These are phyloP conservation scores for Candida vartiovaarae DNA, from an alignment of 805 yeast genomes.

Conservation along the genomic window DNA sequence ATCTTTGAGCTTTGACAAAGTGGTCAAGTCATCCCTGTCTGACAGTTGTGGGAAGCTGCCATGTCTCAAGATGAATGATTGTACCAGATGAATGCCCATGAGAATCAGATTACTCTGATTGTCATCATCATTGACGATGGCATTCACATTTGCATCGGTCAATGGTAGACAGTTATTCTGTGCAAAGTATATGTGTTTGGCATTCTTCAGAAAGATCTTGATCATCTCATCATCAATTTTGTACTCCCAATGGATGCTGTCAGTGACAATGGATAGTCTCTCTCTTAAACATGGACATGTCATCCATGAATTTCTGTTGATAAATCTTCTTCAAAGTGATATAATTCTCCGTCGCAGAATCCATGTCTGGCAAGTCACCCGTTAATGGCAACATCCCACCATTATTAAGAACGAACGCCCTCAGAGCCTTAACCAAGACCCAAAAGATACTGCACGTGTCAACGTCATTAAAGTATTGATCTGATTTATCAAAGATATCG, in stretches of 20 bases:
- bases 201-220: slow-evolving; percentile 54
- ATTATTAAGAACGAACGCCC: slow-evolving; percentile 37
- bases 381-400: slow-evolving; percentile 52
- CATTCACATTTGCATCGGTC: slow-evolving; percentile 5
- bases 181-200: slow-evolving; percentile 33
- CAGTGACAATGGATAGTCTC: slow-evolving; percentile 24
- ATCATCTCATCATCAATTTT: slow-evolving; percentile 26
- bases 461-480: slow-evolving; percentile 2
- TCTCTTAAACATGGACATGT: slow-evolving; percentile 34
- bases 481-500: slow-evolving; percentile 19
- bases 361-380: slow-evolving; percentile 85
- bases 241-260: background rate
- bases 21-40: slow-evolving; percentile 8
- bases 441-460: slow-evolving; percentile 41
- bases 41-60: slow-evolving; percentile 6
- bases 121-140: background rate
- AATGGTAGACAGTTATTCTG: slow-evolving; percentile 3
- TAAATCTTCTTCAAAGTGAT: slow-evolving; percentile 53
- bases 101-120: slow-evolving; percentile 9
- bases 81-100: slow-evolving; percentile 9
- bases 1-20: slow-evolving; percentile 25
- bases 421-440: slow-evolving; percentile 51
- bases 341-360: slow-evolving; percentile 61
- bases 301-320: slow-evolving; percentile 43
- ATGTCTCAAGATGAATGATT: slow-evolving; percentile 3